Evolutionary conservation across 768 basidiomycete genomes (phyloP).

Genomic region (Strobilomyces echinocephalus): DNA sequence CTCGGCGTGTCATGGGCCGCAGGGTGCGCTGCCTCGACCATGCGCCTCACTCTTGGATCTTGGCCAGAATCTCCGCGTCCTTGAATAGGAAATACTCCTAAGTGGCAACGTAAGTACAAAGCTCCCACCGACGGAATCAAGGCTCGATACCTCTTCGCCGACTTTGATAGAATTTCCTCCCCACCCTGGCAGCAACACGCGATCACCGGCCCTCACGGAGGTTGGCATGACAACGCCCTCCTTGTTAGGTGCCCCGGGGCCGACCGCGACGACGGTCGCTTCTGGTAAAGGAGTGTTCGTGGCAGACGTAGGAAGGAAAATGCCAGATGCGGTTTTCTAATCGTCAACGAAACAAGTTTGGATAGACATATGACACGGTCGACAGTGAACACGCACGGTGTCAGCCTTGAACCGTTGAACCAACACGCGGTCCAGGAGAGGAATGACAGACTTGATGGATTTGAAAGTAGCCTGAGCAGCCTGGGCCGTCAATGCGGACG

Average conservation of each 20-base stretch:
- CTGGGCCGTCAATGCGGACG: slow-evolving; percentile 30
- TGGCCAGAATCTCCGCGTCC: slow-evolving; percentile 92
- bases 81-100: slow-evolving; percentile 95
- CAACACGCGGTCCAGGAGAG: slow-evolving; percentile 92
- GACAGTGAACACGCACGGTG: slow-evolving; percentile 54
- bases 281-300: slow-evolving; percentile 87
- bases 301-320: slow-evolving; percentile 91
- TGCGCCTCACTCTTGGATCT: slow-evolving; percentile 76
- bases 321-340: slow-evolving; percentile 96
- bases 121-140: background rate
- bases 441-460: slow-evolving; percentile 84
- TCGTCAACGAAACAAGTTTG: background rate
- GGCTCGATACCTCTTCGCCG: slow-evolving; percentile 79
- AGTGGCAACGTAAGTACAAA: slow-evolving; percentile 9
- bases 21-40: background rate
- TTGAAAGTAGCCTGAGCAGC: slow-evolving; percentile 93
- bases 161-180: slow-evolving; percentile 95
- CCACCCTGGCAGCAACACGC: slow-evolving; percentile 93
- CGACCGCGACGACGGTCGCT: slow-evolving; percentile 92
- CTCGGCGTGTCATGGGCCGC: background rate
- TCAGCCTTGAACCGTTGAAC: slow-evolving; percentile 98
- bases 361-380: background rate
- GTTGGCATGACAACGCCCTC: slow-evolving; percentile 73
- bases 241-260: slow-evolving; percentile 91
- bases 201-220: slow-evolving; percentile 81